Conservation (phyloP, 257 asterid genomes). For the Gentiana macrophylla region DNA sequence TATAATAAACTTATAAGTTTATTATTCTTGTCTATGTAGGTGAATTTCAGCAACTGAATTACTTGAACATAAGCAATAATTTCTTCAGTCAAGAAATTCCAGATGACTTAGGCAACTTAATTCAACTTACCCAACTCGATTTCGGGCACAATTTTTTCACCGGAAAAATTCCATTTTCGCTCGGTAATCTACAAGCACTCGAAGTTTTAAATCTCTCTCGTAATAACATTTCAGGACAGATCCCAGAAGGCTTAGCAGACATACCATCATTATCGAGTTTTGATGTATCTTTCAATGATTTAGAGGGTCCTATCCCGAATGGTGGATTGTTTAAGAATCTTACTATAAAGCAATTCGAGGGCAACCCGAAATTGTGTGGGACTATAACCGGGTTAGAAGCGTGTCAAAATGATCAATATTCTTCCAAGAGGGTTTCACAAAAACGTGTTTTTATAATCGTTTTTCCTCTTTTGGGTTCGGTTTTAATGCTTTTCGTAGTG, state of each 20-base stretch:
- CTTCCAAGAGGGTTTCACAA: not conserved
- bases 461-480: slow-evolving; percentile 6
- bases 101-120: slow-evolving; percentile 15
- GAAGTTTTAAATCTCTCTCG: slow-evolving; percentile 25
- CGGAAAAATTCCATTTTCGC: slow-evolving; percentile 22
- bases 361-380: slow-evolving; percentile 27
- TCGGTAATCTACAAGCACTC: slow-evolving; percentile 1
- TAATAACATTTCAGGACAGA: slow-evolving; percentile 26
- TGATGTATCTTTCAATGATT: slow-evolving; percentile 27
- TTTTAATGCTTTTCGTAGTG: slow-evolving; percentile 9
- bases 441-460: not conserved
- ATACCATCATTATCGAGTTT: slow-evolving; percentile 9
- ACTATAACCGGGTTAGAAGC: slow-evolving; percentile 18
- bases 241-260: slow-evolving; percentile 16
- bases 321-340: slow-evolving; percentile 20
- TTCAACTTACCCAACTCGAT: slow-evolving; percentile 17
- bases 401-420: slow-evolving; percentile 8
- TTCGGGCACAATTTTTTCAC: slow-evolving; percentile 21
- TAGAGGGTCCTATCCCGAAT: slow-evolving; percentile 31
- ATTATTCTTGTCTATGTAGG: slow-evolving; percentile 4
- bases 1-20: too few species aligned
- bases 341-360: slow-evolving; percentile 12
- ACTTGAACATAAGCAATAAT: slow-evolving; percentile 24
- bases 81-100: slow-evolving; percentile 19
- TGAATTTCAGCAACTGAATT: slow-evolving; percentile 6